Base-by-base conservation (phyloP, 1,139 yeast species). In the Yamadazyma mexicana region DNA sequence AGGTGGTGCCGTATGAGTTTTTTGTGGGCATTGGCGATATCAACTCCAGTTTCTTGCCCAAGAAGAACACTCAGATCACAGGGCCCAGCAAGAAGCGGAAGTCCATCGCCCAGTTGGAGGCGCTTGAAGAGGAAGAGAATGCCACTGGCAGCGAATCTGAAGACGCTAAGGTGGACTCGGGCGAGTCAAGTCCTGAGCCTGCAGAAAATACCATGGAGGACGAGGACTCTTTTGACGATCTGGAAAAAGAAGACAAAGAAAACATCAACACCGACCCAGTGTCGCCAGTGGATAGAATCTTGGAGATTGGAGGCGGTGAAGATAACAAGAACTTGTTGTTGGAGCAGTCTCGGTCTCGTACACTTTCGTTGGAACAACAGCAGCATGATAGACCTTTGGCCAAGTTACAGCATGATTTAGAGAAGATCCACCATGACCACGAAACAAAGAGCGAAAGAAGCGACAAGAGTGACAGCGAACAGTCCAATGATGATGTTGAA, bases 1-100 rank as follows among this genome's bases (percentile, higher is more conserved):
- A 91, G 59, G 98, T 92, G 8, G 86, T 89, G 2, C 98, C 98
- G 0, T 92, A 88, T 59, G 95, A 88, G 57, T 94, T 92, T 55
- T 94, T 94, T 54, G 95, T 89, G 31, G 98, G 98, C 9, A 88
- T 92, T 45, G 99, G 99, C 25, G 99, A 94, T 68, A 94, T 94
- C 54, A 94, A 94, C 58, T 87, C 96, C 17, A 84, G 91, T 50
- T 89, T 88, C 57, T 67, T 92, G 43, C 98, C 98, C 0, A 83
- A 86, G 51, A 88, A 85, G 50, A 79, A 74, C 44, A 85, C 89
- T 2, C 77, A 71, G 52, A 61, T 84, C 45, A 60, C 83, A n/a
- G 91, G 89, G 1, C 84, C 91, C 7, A 76, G 81, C 0, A 79
- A 81, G 50, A 74, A 79, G 50, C 64, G 84, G 42, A 78, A 75